phyloP scores from a whole-genome alignment of 1,139 yeast genomes.

The Candida labiduridarum region DNA sequence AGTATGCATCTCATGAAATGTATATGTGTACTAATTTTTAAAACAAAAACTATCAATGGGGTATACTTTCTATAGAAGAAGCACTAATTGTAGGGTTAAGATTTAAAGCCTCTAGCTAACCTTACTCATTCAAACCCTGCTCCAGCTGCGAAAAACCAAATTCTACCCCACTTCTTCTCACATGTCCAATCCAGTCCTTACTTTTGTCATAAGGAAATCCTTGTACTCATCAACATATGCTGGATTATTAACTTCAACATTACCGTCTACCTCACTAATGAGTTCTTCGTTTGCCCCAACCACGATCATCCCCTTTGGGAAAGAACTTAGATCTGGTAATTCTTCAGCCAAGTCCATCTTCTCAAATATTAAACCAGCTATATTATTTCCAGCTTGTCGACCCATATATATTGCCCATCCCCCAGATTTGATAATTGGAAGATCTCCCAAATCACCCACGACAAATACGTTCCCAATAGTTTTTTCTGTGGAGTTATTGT shows the following conservation, averaged over 20 bases:
- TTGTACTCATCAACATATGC: conserved; percentile 43
- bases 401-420: conserved; percentile 54
- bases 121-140: too few relatives aligned
- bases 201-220: conserved; percentile 34
- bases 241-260: conserved; percentile 36
- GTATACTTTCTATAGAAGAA: too few relatives aligned
- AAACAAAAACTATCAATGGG: too few relatives aligned
- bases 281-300: conserved; percentile 47
- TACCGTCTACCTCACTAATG: conserved; percentile 40
- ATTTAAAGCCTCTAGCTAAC: too few relatives aligned
- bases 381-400: conserved; percentile 42
- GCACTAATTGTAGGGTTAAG: too few relatives aligned
- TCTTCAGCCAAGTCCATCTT: conserved; percentile 31
- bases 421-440: conserved; percentile 46
- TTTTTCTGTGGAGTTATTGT: conserved; percentile 15
- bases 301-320: conserved; percentile 48
- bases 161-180: neutral
- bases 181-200: conserved; percentile 22
- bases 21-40: too few relatives aligned
- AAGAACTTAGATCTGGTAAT: conserved; percentile 33
- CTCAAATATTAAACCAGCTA: conserved; percentile 33
- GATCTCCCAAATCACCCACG: conserved; percentile 44
- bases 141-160: neutral
- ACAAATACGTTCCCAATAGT: conserved; percentile 31
- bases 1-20: too few relatives aligned